Conservation (phyloP, 2,329 filamentous ascomycete genomes). For the Bipolaris sorokiniana region DNA sequence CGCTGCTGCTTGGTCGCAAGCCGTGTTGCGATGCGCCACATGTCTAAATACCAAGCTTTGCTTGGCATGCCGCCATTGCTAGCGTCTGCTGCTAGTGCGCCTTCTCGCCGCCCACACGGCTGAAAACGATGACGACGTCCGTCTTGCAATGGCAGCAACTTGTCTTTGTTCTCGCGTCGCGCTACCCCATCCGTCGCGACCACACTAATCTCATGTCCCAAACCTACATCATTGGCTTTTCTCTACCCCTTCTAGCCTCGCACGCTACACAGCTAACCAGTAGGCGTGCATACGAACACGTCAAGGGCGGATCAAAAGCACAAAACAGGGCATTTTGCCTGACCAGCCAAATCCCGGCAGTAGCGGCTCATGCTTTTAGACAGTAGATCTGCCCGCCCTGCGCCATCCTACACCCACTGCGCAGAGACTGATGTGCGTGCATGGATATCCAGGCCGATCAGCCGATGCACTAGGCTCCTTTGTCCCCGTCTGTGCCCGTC, state of each 20-base stretch:
- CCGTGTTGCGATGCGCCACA: constrained; percentile 7
- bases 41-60: constrained; percentile 9
- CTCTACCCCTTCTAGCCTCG: background rate
- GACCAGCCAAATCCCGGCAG: constrained; percentile 6
- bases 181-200: constrained; percentile 7
- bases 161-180: constrained; percentile 1
- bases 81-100: constrained; percentile 1
- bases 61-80: constrained; percentile 5
- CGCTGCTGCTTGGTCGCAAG: background rate
- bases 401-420: constrained; percentile 13
- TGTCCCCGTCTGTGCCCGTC: background rate
- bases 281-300: constrained; percentile 1
- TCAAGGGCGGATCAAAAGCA: background rate
- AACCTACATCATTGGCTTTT: constrained; percentile 3
- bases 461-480: constrained; percentile 11
- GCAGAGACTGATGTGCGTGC: constrained; percentile 4
- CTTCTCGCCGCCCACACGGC: constrained; percentile 13
- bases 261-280: constrained; percentile 7
- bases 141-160: background rate
- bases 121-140: constrained; percentile 16
- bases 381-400: constrained; percentile 23
- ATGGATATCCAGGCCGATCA: constrained; percentile 7
- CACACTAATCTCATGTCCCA: background rate
- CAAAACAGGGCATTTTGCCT: constrained; percentile 10
- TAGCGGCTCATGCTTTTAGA: constrained; percentile 3